Base-by-base conservation (phyloP, 1,284 basidiomycete species). In the Cryptococcus maquisensis region DNA sequence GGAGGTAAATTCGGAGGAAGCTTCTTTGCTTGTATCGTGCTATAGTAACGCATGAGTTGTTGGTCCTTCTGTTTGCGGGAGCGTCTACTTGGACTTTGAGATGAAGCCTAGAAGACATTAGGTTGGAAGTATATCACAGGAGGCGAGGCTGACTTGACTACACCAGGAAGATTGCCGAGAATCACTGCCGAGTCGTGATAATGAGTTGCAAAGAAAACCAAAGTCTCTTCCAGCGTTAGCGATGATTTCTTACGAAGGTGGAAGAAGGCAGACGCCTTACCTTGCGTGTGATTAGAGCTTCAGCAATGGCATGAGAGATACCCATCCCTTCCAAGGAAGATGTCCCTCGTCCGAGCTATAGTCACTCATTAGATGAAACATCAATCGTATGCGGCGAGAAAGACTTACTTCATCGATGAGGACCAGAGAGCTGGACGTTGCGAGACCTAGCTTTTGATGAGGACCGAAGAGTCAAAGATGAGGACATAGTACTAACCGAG, bases 241-340 rank as follows among this genome's bases (percentile, higher is more conserved):
- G 16, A 49, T 12, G 20, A 18, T 51, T 16, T 4, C 26, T 16
- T 15, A 42, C 0, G 5, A 15, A 24, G 24, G 35, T 40, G 54
- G 8, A 52, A 63, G n/a, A 20, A 28, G 28, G 39, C 24, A 40
- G 23, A 24, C 32, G 10, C 37, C 77, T 32, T 45, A 87, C 92
- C 78, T 87, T 87, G 40, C 81, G 75, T 43, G 78, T 78, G 61
- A 96, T 86, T 52, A 98, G 80, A 41, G 83, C 84, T 71, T 98
- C 94, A 0, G 90, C 89, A 54, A 98, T 88, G 0, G 95, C 93
- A 73, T 95, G 88, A 0, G 90, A 86, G 46, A 98, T 86, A 1
- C 91, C 95, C 13, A 91, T 77, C 0, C 95, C 93, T 69, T 96
- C 92, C 43, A 80, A 77, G 0, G 91, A 85, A 3, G 90, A 86